Percentiles rank a stretch among this genome's conserved stretches.
phyloP scores from a whole-genome alignment of 768 basidiomycete genomes.

The Cystofilobasidium macerans region DNA sequence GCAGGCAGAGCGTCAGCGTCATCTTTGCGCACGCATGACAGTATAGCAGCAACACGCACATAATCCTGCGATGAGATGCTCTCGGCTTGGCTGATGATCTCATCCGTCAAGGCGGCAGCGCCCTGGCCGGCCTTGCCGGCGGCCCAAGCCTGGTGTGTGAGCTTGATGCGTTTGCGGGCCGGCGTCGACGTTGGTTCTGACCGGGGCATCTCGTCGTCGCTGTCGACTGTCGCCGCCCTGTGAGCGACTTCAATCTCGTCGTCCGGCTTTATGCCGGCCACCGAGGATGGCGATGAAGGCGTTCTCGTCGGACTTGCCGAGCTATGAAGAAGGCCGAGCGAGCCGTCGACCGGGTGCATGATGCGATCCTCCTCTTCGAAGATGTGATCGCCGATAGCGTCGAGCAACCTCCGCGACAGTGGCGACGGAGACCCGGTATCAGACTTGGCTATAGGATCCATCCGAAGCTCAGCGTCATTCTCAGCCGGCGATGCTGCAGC shows the following conservation, averaged over 20 bases:
- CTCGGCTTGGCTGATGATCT: background rate
- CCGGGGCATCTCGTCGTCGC: background rate
- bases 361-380: background rate
- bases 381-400: background rate
- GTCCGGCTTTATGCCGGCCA: background rate
- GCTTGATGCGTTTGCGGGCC: background rate
- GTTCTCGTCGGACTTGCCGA: no score
- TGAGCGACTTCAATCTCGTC: background rate
- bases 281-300: no score
- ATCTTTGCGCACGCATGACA: no score
- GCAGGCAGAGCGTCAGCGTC: no score
- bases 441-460: background rate
- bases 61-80: background rate
- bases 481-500: background rate
- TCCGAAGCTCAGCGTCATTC: background rate
- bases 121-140: background rate
- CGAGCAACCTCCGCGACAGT: background rate
- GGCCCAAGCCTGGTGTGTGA: background rate
- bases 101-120: background rate
- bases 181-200: background rate
- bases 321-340: background rate
- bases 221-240: background rate
- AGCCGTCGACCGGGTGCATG: background rate
- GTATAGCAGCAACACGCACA: no score
- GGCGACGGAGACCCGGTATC: background rate